phyloP scores from a whole-genome alignment of 2,329 filamentous ascomycete species.

The Podosphaera xanthii region DNA sequence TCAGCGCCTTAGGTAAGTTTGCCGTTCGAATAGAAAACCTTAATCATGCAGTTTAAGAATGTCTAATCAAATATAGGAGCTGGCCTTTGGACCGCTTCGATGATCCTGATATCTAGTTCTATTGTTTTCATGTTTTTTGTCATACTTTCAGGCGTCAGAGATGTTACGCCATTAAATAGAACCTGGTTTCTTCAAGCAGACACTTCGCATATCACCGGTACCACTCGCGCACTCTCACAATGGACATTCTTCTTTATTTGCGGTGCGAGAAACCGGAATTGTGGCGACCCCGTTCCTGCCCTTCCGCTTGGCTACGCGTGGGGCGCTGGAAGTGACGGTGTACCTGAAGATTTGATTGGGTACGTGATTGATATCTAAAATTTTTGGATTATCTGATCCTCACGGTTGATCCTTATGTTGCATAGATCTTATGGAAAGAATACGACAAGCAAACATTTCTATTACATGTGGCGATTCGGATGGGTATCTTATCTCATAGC shows the following conservation, averaged over 20 bases:
- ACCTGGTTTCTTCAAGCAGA: slow-evolving; percentile 74
- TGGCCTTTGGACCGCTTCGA: slow-evolving; percentile 29
- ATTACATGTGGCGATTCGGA: slow-evolving; percentile 71
- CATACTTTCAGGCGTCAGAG: slow-evolving; percentile 34
- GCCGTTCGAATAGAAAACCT: not conserved
- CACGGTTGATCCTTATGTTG: not conserved
- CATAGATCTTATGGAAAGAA: slow-evolving; percentile 26
- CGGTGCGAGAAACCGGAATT: slow-evolving; percentile 38
- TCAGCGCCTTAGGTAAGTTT: slow-evolving; percentile 4
- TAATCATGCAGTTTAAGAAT: no score
- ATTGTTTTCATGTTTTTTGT: slow-evolving; percentile 43
- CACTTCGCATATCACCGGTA: slow-evolving; percentile 48
- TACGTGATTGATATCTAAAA: slow-evolving; percentile 13
- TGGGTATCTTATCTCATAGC: slow-evolving; percentile 79
- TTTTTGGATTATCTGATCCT: not conserved
- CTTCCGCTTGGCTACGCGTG: slow-evolving; percentile 51
- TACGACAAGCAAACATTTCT: slow-evolving; percentile 41
- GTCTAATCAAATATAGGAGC: slow-evolving; percentile 21
- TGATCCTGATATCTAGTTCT: slow-evolving; percentile 37
- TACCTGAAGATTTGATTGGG: slow-evolving; percentile 31
- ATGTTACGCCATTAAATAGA: slow-evolving; percentile 36
- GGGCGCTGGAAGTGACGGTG: slow-evolving; percentile 28
- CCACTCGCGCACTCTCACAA: slow-evolving; percentile 38
- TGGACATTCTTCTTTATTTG: slow-evolving; percentile 89
- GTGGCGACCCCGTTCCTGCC: slow-evolving; percentile 37